Conservation (phyloP, 257 asterid genomes). For the Solanum neorickii region DNA sequence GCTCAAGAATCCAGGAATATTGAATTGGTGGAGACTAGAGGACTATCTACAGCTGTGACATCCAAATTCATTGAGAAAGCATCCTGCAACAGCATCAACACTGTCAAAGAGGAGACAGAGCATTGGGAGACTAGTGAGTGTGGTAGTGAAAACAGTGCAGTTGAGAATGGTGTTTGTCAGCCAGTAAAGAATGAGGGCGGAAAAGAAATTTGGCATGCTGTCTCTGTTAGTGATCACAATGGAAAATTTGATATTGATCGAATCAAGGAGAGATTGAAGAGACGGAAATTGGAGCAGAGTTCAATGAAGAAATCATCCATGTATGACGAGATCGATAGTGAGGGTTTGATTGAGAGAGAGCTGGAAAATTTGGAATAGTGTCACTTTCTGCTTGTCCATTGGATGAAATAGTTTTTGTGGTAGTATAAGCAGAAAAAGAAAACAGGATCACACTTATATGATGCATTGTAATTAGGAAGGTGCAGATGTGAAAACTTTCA, state of each 20-base stretch:
- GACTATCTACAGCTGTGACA: background rate
- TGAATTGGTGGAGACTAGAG: background rate
- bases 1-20: conserved; percentile 13
- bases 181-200: conserved; percentile 10
- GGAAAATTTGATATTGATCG: conserved; percentile 19
- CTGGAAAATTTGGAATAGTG: conserved; percentile 26
- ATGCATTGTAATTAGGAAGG: background rate
- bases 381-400: background rate
- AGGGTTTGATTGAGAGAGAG: conserved; percentile 50
- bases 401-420: background rate
- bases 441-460: background rate
- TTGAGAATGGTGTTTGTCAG: conserved; percentile 31
- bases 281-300: conserved; percentile 13
- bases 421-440: background rate
- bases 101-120: conserved; percentile 4
- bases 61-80: conserved; percentile 13
- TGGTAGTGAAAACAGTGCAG: conserved; percentile 30
- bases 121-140: conserved; percentile 19
- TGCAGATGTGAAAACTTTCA: background rate
- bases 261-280: conserved; percentile 35
- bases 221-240: conserved; percentile 7
- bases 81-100: background rate
- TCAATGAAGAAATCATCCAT: conserved; percentile 3
- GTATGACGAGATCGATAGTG: conserved; percentile 21
- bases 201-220: conserved; percentile 4